A percentile compares a stretch with the other conserved stretches of the same genome.
Conservation (phyloP, 2,329 filamentous ascomycete genomes). For the Sporothrix euskadiensis region DNA sequence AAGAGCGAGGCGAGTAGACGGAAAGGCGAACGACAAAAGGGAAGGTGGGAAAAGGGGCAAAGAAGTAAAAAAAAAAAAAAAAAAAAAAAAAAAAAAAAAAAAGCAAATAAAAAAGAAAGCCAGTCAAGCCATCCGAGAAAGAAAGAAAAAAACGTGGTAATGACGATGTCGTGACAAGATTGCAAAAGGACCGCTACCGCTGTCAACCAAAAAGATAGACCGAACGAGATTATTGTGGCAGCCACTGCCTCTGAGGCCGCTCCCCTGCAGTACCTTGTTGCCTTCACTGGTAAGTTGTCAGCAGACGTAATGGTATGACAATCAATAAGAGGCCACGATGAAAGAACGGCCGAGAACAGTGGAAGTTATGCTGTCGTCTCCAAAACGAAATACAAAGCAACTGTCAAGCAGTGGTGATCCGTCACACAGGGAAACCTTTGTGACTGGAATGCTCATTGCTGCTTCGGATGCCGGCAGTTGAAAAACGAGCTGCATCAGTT, state of each 20-base stretch:
- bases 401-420: background rate
- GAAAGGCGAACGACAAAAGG: background rate
- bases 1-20: background rate
- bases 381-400: background rate
- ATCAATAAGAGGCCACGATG: background rate
- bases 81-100: background rate
- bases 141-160: background rate
- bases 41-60: background rate
- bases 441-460: background rate
- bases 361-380: too few relatives aligned
- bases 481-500: background rate
- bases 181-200: background rate
- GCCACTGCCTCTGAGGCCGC: too few relatives aligned
- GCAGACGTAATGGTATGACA: background rate
- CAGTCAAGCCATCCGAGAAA: background rate
- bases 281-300: too few relatives aligned
- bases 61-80: background rate
- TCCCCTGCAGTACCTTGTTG: too few relatives aligned
- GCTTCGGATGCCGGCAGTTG: background rate
- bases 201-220: background rate
- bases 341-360: background rate
- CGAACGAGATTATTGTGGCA: too few relatives aligned
- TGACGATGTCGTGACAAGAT: conserved; percentile 9
- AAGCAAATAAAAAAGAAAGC: background rate
- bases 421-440: background rate